These are phyloP conservation scores for Apiospora marii DNA, from an alignment of 2,329 filamentous ascomycete genomes.

Conservation along the genomic window DNA sequence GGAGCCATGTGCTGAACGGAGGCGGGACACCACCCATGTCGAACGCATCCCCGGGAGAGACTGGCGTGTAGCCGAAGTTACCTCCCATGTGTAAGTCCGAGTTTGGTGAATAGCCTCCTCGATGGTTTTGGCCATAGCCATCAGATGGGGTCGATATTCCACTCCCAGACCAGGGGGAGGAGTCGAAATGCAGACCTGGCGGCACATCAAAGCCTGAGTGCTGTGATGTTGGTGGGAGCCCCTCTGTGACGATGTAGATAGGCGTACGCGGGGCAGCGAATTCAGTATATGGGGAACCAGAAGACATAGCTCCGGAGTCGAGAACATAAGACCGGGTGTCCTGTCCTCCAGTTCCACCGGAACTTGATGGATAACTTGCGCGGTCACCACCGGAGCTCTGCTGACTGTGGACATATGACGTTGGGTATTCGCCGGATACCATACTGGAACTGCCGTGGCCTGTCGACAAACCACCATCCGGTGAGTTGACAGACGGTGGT, in stretches of 20 bases:
- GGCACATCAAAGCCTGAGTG: neutral
- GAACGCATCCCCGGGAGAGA: constrained; percentile 8
- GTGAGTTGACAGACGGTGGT: constrained; percentile 37
- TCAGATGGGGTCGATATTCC: constrained; percentile 57
- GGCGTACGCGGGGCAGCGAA: constrained; percentile 11
- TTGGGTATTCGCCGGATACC: neutral
- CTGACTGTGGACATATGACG: neutral
- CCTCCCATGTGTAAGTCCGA: constrained; percentile 34
- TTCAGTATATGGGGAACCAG: neutral
- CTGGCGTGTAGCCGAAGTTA: constrained; percentile 23
- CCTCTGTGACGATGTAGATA: constrained; percentile 38
- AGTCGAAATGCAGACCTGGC: constrained; percentile 40
- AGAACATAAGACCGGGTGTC: constrained; percentile 2
- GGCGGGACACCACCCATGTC: neutral
- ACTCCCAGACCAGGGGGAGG: constrained; percentile 55
- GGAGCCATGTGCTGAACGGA: constrained; percentile 29
- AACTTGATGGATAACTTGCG: constrained; percentile 1
- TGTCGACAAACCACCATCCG: constrained; percentile 31
- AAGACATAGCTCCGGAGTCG: neutral
- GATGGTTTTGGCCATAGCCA: constrained; percentile 32
- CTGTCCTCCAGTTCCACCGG: constrained; percentile 3
- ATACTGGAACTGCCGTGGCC: neutral
- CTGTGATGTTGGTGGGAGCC: constrained; percentile 30
- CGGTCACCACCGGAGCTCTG: neutral
- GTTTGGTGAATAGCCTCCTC: constrained; percentile 35